Percentiles rank a stretch among this genome's conserved stretches.
These are phyloP conservation scores for Yarrowia sp. DNA, from an alignment of 805 yeast genomes.

Conservation along the genomic window DNA sequence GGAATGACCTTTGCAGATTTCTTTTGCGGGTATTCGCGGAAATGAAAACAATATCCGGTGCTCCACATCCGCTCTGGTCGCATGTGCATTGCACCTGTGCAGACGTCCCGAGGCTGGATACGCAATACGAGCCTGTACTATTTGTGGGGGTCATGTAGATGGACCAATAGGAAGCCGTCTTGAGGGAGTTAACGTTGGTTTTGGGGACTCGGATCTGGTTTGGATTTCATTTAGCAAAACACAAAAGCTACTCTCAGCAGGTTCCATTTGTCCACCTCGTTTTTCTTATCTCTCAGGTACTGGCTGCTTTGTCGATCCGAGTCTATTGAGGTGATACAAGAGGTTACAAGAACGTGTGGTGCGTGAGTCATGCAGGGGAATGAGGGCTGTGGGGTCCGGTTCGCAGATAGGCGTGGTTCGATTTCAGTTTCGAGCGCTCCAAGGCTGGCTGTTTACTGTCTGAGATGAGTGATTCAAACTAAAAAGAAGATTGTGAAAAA, in stretches of 20 bases:
- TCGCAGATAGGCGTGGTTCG: background rate
- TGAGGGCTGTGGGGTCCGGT: background rate
- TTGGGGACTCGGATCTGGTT: background rate
- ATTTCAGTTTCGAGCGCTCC: background rate
- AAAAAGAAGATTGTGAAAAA: background rate
- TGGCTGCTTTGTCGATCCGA: constrained; percentile 13
- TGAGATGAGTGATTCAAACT: too few species aligned
- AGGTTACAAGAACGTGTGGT: background rate
- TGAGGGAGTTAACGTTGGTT: too few species aligned
- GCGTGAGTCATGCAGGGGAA: constrained; percentile 2
- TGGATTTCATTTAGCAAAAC: background rate
- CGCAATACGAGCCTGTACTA: background rate
- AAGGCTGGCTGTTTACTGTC: background rate
- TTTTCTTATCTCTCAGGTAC: background rate
- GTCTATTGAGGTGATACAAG: background rate
- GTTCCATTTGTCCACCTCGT: background rate
- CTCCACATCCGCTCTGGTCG: too few species aligned
- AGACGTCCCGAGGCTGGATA: background rate
- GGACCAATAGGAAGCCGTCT: too few species aligned
- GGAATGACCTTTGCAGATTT: too few species aligned
- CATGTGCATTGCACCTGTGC: background rate
- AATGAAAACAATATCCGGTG: background rate
- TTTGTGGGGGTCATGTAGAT: background rate
- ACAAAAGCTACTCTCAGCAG: too few species aligned
- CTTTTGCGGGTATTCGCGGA: too few species aligned